These are phyloP conservation scores for Colletotrichum gigasporum DNA, from an alignment of 2,329 filamentous ascomycete species.

Conservation along the genomic window DNA sequence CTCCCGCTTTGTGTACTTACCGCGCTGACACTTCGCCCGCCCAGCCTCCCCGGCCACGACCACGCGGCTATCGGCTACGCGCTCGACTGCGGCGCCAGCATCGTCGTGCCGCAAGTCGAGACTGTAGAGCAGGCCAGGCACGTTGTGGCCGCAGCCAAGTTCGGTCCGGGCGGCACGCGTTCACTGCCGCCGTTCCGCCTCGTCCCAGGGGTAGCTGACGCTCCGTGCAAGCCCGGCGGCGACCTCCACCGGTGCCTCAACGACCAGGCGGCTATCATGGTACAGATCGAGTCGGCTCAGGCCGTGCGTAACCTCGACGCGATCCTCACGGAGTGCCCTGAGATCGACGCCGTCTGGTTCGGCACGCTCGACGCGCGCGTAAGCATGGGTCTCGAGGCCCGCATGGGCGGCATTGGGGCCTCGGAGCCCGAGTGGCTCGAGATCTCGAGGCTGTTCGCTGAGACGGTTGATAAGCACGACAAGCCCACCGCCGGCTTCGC, in stretches of 20 bases:
- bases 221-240: conserved; percentile 39
- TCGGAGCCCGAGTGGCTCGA: conserved; percentile 53
- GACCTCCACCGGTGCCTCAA: conserved; percentile 52
- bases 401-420: conserved; percentile 41
- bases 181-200: conserved; percentile 56
- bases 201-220: conserved; percentile 51
- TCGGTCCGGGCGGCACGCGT: conserved; percentile 51
- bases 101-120: conserved; percentile 57
- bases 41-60: conserved; percentile 52
- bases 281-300: conserved; percentile 55
- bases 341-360: conserved; percentile 59
- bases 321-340: conserved; percentile 54
- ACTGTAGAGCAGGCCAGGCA: conserved; percentile 56
- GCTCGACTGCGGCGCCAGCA: conserved; percentile 57
- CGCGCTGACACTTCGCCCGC: background rate
- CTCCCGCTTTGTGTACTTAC: background rate
- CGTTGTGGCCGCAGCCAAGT: conserved; percentile 53
- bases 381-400: conserved; percentile 51
- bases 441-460: conserved; percentile 47
- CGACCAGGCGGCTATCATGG: conserved; percentile 57
- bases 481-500: conserved; percentile 50
- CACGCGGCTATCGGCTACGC: conserved; percentile 57
- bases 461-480: conserved; percentile 54
- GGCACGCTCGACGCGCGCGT: conserved; percentile 54
- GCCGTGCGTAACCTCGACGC: conserved; percentile 58